Base-by-base conservation (phyloP, 2,329 filamentous ascomycete genomes). In the Lachnellula hyalina region DNA sequence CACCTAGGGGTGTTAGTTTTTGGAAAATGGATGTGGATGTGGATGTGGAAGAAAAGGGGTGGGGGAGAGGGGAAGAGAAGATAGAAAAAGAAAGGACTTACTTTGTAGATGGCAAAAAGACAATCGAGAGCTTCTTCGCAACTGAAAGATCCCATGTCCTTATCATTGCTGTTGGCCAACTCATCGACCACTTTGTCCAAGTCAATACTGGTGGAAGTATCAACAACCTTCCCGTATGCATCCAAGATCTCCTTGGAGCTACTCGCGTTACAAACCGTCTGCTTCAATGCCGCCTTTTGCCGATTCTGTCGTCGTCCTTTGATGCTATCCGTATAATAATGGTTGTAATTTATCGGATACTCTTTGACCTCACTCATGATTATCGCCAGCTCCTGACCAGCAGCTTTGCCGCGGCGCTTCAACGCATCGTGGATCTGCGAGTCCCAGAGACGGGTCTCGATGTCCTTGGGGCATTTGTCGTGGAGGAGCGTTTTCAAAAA, bases 341-440 rank as follows among this genome's bases (percentile, higher is more conserved):
- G 68, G 38, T 73, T 72, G 47, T 73, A 73, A 9, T 70, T 73
- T 5, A 72, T 67, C 0, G 69, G 67, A 49, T 66, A 67, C 2
- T 51, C 54, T 17, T 55, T 59, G 5, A 62, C 40, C 51, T 74
- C 71, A 9, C 64, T 53, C 28, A 67, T 53, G 2, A 73, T 34
- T 3, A 25, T 12, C 3, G n/a, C 8, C 15, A 54, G 28, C 19
- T 54, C 52, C 12, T 19, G 8, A 8, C 17, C 9, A 12, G 52
- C 52, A 25, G 23, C 25, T 5, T 44, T 3, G 8, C 38, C 5
- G 0, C 52, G 47, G 1, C 3, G 4, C 6, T 34, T 38, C 9
- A 55, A 35, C 6, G 32, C 53, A 32, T 51, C 47, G 1, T 35
- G 14, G 35, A 55, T 51, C 21, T 38, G 36, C 5, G 17, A 19